phyloP scores from a whole-genome alignment of 2,329 filamentous ascomycete genomes.

The Arthrobotrys musiformis region DNA sequence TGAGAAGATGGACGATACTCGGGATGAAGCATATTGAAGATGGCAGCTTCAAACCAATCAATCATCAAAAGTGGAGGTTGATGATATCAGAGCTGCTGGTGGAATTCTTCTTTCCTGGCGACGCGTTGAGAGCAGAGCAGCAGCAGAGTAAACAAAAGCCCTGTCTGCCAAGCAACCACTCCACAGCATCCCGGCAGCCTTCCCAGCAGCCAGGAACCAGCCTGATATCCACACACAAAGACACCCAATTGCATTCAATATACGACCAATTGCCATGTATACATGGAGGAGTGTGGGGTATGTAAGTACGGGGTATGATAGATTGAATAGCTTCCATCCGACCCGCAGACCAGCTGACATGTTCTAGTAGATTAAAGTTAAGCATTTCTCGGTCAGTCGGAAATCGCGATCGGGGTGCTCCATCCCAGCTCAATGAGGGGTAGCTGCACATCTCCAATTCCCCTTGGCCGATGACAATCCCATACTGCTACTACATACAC shows the following conservation, averaged over 20 bases:
- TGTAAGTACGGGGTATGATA: no score
- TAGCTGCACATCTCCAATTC: background rate
- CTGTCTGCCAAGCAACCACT: constrained; percentile 35
- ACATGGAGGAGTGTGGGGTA: no score
- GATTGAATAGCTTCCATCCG: no score
- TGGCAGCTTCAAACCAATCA: background rate
- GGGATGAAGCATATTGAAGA: background rate
- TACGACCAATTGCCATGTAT: no score
- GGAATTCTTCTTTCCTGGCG: constrained; percentile 29
- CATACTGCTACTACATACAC: background rate
- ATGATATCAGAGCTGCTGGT: constrained; percentile 9
- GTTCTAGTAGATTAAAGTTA: background rate
- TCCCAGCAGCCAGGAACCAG: background rate
- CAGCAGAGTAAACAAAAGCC: constrained; percentile 42
- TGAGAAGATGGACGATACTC: background rate
- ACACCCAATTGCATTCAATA: no score
- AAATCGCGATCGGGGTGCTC: constrained; percentile 15
- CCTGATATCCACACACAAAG: no score
- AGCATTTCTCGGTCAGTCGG: constrained; percentile 11
- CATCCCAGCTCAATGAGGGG: background rate
- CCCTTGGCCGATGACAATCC: background rate
- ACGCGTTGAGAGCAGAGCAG: background rate
- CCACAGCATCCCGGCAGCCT: background rate
- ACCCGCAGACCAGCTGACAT: background rate
- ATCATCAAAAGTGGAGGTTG: background rate